Evolutionary conservation across 129 eudicot genomes (phyloP).

Genomic region (Pulicaria dysenterica): DNA sequence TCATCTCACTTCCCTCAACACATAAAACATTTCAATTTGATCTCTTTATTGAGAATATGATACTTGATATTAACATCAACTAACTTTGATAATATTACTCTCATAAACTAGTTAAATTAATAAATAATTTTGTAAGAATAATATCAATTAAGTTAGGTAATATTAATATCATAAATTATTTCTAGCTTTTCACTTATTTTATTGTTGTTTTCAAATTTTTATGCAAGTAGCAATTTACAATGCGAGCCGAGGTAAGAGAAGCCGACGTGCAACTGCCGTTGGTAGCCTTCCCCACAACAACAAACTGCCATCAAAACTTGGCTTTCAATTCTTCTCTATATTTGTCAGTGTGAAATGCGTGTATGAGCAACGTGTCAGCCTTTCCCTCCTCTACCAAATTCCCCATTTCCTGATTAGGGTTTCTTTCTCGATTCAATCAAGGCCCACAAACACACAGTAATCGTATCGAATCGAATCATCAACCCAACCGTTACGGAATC

Average conservation of each 20-base stretch:
- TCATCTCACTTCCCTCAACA: no score
- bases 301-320: slow-evolving; percentile 22
- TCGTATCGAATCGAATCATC: slow-evolving; percentile 22
- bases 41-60: no score
- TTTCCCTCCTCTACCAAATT: slow-evolving; percentile 27
- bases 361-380: slow-evolving; percentile 28
- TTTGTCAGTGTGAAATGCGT: slow-evolving; percentile 19
- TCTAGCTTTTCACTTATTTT: no score
- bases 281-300: slow-evolving; percentile 20
- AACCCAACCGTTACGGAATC: slow-evolving; percentile 39
- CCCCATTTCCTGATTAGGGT: slow-evolving; percentile 23
- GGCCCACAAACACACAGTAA: slow-evolving; percentile 6
- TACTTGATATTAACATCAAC: no score
- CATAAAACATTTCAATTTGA: no score
- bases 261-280: slow-evolving; percentile 13
- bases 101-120: no score
- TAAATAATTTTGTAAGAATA: no score
- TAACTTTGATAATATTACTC: no score
- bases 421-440: slow-evolving; percentile 13
- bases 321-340: slow-evolving; percentile 28
- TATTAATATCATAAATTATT: neutral
- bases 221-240: neutral
- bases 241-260: neutral
- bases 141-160: no score
- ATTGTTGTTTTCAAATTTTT: no score